phyloP scores from a whole-genome alignment of 2,329 filamentous ascomycete genomes.

The Diaporthe amygdali region DNA sequence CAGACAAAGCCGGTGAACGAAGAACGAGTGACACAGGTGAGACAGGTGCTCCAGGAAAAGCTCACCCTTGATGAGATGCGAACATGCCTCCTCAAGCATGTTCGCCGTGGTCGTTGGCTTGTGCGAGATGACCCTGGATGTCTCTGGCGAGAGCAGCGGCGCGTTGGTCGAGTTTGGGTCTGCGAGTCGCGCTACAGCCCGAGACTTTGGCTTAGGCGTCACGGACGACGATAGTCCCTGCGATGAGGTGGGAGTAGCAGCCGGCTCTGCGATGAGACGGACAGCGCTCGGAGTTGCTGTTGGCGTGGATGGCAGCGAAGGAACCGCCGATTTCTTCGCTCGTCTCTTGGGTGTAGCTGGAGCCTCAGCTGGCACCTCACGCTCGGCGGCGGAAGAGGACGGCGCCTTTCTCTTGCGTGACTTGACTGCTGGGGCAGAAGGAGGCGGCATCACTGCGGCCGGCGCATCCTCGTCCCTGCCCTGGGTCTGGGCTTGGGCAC shows the following conservation, averaged over 20 bases:
- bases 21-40: neutral
- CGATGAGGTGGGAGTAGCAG: neutral
- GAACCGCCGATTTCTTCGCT: slow-evolving; percentile 26
- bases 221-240: slow-evolving; percentile 17
- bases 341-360: slow-evolving; percentile 37
- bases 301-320: slow-evolving; percentile 37
- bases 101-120: slow-evolving; percentile 64
- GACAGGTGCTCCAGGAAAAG: neutral
- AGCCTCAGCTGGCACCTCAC: slow-evolving; percentile 27
- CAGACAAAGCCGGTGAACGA: neutral
- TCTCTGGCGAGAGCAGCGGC: slow-evolving; percentile 72
- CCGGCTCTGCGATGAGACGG: slow-evolving; percentile 43
- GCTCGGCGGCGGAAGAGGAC: slow-evolving; percentile 6
- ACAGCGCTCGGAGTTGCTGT: slow-evolving; percentile 55
- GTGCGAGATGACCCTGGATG: slow-evolving; percentile 56
- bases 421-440: slow-evolving; percentile 19
- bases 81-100: slow-evolving; percentile 76
- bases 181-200: slow-evolving; percentile 59
- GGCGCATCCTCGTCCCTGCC: neutral
- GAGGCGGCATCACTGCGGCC: slow-evolving; percentile 21
- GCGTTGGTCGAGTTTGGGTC: slow-evolving; percentile 72
- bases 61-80: slow-evolving; percentile 66
- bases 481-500: slow-evolving; percentile 32
- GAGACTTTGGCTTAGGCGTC: slow-evolving; percentile 42
- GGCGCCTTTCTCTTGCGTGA: slow-evolving; percentile 37